Conservation (phyloP, 1,284 basidiomycete genomes). For the Cryptococcus floricola region DNA sequence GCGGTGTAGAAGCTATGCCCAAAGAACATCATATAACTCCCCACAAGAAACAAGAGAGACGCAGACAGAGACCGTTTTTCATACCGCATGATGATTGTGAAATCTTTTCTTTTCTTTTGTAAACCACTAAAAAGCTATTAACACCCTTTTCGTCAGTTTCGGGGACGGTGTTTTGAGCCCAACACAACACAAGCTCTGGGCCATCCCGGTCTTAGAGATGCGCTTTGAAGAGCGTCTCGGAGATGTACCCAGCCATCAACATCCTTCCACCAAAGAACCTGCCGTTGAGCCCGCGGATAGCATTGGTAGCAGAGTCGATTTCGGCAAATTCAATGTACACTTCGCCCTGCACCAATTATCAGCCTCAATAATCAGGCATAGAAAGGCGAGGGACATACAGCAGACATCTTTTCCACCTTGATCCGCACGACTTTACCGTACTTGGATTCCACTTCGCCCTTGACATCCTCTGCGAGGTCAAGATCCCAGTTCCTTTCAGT, state of each 20-base stretch:
- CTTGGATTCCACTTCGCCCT: slow-evolving; percentile 84
- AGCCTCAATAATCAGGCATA: not conserved
- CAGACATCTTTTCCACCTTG: slow-evolving; percentile 89
- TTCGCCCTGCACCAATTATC: slow-evolving; percentile 68
- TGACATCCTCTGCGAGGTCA: slow-evolving; percentile 93
- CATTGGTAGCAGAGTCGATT: slow-evolving; percentile 73
- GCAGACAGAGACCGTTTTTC: too few relatives aligned
- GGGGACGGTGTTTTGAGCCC: too few relatives aligned
- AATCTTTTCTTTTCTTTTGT: too few relatives aligned
- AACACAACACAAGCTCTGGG: too few relatives aligned
- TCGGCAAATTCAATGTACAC: slow-evolving; percentile 90
- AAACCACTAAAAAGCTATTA: too few relatives aligned
- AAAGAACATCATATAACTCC: too few relatives aligned
- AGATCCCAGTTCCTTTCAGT: slow-evolving; percentile 94
- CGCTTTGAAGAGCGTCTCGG: slow-evolving; percentile 87
- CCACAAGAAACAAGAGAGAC: too few relatives aligned
- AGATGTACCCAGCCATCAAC: slow-evolving; percentile 78
- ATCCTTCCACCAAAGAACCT: slow-evolving; percentile 92
- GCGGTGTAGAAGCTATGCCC: too few relatives aligned
- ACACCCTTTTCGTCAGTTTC: too few relatives aligned
- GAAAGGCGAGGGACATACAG: slow-evolving; percentile 55
- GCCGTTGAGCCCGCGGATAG: slow-evolving; percentile 83
- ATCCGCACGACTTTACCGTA: slow-evolving; percentile 84
- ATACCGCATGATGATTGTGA: too few relatives aligned
- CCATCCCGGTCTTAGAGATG: slow-evolving; percentile 50